phyloP scores from a whole-genome alignment of 2,329 filamentous ascomycete species.

The Aspergillus bombycis region DNA sequence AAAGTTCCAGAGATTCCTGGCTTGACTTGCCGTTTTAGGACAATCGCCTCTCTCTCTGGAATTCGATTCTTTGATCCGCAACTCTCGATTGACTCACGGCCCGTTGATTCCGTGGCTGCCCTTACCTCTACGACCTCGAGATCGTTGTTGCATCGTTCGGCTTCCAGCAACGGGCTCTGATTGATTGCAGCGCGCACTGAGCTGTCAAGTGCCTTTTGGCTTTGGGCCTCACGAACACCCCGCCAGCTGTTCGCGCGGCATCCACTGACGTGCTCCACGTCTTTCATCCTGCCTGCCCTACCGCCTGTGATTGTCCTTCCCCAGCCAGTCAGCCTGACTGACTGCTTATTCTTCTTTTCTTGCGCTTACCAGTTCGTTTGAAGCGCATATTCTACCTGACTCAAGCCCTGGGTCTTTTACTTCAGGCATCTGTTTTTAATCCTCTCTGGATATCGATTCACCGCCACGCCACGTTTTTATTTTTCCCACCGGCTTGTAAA shows the following conservation, averaged over 20 bases:
- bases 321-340: conserved; percentile 8
- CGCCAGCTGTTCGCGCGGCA: conserved; percentile 20
- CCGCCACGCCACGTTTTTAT: conserved; percentile 22
- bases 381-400: conserved; percentile 2
- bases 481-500: conserved; percentile 4
- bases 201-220: conserved; percentile 20
- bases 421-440: neutral
- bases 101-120: neutral
- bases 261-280: conserved; percentile 27
- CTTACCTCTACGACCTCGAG: conserved; percentile 8
- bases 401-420: neutral
- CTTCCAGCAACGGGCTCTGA: conserved; percentile 32
- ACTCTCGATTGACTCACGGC: conserved; percentile 3
- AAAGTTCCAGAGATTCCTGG: neutral
- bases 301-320: conserved; percentile 18
- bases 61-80: neutral
- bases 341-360: neutral
- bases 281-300: conserved; percentile 23
- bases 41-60: neutral
- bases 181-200: conserved; percentile 20
- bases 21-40: too few relatives aligned
- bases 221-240: conserved; percentile 18
- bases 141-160: conserved; percentile 24
- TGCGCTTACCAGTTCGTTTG: conserved; percentile 18
- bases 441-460: conserved; percentile 8